Conservation (phyloP, 805 yeast species). For the Teunomyces stri region DNA sequence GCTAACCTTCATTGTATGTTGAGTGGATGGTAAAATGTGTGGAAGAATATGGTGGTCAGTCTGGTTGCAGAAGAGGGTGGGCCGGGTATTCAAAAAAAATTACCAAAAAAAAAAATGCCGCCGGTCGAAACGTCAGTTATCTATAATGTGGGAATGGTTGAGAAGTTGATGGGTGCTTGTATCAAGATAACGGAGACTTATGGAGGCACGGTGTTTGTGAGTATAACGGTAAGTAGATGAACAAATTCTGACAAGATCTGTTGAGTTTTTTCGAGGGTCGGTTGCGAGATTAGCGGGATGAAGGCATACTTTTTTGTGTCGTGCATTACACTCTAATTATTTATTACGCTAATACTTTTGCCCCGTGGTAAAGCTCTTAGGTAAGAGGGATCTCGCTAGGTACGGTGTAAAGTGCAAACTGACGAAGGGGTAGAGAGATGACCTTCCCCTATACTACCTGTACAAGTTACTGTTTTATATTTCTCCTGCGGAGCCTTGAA, state of each 20-base stretch:
- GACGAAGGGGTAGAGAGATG: background rate
- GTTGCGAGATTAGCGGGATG: constrained; percentile 1
- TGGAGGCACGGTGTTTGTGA: background rate
- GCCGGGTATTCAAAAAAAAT: background rate
- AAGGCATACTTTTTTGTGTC: background rate
- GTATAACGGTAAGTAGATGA: background rate
- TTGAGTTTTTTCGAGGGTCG: constrained; percentile 3
- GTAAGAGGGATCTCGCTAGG: background rate
- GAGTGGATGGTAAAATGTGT: background rate
- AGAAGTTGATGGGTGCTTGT: background rate
- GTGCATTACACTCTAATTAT: background rate
- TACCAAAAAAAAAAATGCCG: background rate
- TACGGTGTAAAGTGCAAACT: background rate
- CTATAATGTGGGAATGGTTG: background rate
- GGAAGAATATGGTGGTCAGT: background rate
- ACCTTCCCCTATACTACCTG: background rate
- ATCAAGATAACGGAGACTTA: background rate
- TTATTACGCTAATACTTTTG: background rate
- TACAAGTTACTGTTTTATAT: background rate
- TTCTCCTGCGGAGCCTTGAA: background rate
- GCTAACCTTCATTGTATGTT: constrained; percentile 8
- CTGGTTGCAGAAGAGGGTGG: background rate
- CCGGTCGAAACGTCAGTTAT: background rate
- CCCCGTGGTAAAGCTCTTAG: background rate
- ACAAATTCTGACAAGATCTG: constrained; percentile 1